Conservation (phyloP, 192 early-diverging fungal genomes). For the Umbelopsis isabellina region DNA sequence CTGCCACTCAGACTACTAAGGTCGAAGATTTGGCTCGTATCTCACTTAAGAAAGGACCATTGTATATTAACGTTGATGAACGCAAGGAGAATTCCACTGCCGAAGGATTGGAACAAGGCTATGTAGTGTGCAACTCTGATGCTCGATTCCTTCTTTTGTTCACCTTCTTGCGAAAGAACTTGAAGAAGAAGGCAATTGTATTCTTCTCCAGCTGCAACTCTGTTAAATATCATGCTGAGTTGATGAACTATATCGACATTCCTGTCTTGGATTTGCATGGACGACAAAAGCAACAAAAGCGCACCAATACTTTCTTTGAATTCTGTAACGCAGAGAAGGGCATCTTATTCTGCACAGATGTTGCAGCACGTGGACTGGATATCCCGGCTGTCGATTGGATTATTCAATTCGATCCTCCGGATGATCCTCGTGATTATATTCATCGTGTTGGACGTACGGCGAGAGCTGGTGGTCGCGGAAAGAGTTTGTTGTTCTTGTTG, state of each 20-base stretch:
- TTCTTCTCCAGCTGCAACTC: constrained; percentile 98
- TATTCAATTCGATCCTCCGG: constrained; percentile 98
- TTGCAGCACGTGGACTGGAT: constrained; percentile 96
- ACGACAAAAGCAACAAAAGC: constrained; percentile 97
- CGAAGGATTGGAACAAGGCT: constrained; percentile 97
- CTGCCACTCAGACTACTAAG: constrained; percentile 99
- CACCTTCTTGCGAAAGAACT: constrained; percentile 96
- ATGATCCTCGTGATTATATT: constrained; percentile 98
- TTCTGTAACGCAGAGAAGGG: constrained; percentile 94
- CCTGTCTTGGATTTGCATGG: constrained; percentile 98
- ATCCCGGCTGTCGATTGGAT: constrained; percentile 99
- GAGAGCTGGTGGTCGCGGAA: constrained; percentile 85
- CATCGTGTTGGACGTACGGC: constrained; percentile 97
- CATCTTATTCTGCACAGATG: constrained; percentile 95
- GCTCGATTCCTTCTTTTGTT: constrained; percentile 95
- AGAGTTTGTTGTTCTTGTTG: constrained; percentile 93
- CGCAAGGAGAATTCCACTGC: constrained; percentile 94
- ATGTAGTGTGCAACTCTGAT: constrained; percentile 93
- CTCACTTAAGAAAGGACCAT: constrained; percentile 93
- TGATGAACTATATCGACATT: constrained; percentile 99
- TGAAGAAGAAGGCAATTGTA: constrained; percentile 98
- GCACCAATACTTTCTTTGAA: constrained; percentile 99
- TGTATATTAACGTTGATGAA: constrained; percentile 99
- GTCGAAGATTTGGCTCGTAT: constrained; percentile 97
- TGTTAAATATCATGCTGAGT: constrained; percentile 96